Evolutionary conservation across 192 early-diverging fungal genomes (phyloP), one percentile per base, ranked within the genome.

Genomic region (Mortierella claussenii): DNA sequence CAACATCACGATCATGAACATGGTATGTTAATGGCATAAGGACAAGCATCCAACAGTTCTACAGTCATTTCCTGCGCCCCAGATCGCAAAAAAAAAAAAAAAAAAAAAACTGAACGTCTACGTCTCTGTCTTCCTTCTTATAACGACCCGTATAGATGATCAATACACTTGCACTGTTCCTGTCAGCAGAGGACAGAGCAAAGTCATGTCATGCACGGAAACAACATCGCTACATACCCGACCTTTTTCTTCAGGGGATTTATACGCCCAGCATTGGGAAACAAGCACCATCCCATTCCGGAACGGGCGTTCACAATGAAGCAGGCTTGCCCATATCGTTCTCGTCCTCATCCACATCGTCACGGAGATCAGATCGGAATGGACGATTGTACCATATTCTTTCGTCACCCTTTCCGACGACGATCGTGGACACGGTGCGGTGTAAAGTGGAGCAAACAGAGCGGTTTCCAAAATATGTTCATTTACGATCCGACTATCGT

Each of bases 1-100:
- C 30, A 86, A 81, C 15, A 69, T 86, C 4, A 83, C 81, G 13
- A 80, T 69, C 26, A 86, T 86, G 84, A 86, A 86, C 49, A 86
- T 81, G 79, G 84, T 85, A 76, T 24, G 51, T 6, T 40, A 17
- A 27, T 17, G 15, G 2, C 28, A 42, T 32, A 3, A 55, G 32
- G 20, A 5, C n/a, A n/a, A n/a, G n/a, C n/a, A n/a, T n/a, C n/a
- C n/a, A n/a, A n/a, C n/a, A n/a, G n/a, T n/a, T n/a, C n/a, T n/a
- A n/a, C n/a, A n/a, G n/a, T n/a, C 37, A 10, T 40, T 40, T 40
- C 37, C 37, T 13, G 7, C 37, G 37, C 13, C 37, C 37, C 7
- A 40, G 37, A 7, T 40, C 37, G 13, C 13, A 40, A 40, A 10
- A 40, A 40, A n/a, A n/a, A n/a, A n/a, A n/a, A n/a, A n/a, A n/a